Evolutionary conservation across 805 yeast genomes (phyloP), one percentile per base, ranked within the genome.

Genomic region (Pichia gijzeniarum): DNA sequence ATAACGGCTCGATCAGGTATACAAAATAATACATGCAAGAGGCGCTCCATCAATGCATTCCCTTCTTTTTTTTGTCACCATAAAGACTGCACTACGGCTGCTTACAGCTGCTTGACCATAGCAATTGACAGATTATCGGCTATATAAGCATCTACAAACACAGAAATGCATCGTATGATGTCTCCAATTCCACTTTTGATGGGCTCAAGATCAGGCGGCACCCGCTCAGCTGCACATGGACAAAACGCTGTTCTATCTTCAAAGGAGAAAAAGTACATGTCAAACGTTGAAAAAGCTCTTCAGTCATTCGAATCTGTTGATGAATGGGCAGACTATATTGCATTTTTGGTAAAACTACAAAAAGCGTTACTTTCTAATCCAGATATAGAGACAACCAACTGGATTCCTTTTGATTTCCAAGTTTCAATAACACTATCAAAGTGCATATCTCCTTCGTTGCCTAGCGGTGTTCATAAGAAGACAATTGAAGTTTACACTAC

Each of bases 241-340:
- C 48, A 50, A 40, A 45, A 43, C 16, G 22, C 48, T 19, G 45
- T 47, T 4, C 51, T 76, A 56, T 75, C 73, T 43, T 64, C 89
- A 1, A 79, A 80, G 55, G 90, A 84, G 58, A 83, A 77, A 65
- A 79, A 84, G 48, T 83, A 80, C 57, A 67, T 71, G 18, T 70
- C 76, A n/a, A 79, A 74, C 47, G 74, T 91, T 12, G 91, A 85
- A 43, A 76, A 81, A 53, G 86, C 93, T 0, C 68, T 93, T 19
- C 72, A 76, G 6, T 71, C 77, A 17, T 91, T 91, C 67, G 96
- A 87, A 43, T 67, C 85, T 2, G 83, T 89, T 1, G 85, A 80
- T 28, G 99, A 93, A 68, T 93, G 99, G 99, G 98, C 99, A 13
- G 99, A 93, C 61, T 89, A 91, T 61, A 93, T 93, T 46, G 83